A percentile compares a stretch with the other conserved stretches of the same genome.
phyloP scores from a whole-genome alignment of 805 yeast species.

The Tetrapisispora phaffii region DNA sequence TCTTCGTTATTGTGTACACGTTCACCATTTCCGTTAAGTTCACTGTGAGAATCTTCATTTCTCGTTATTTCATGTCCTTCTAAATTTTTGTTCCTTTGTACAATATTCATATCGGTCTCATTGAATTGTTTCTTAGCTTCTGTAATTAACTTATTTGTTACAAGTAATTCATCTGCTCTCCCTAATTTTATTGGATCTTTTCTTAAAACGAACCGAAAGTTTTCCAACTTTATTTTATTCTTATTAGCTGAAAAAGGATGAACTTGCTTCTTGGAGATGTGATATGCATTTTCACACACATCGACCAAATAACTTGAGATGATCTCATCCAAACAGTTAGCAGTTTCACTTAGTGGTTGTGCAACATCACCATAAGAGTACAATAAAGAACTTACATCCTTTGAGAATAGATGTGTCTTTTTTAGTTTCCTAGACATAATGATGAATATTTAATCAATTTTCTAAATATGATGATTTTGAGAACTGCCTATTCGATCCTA shows the following conservation, averaged over 20 bases:
- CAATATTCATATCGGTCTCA: conserved; percentile 36
- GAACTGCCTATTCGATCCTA: too few species aligned
- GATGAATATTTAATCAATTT: too few species aligned
- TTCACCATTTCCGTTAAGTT: background rate
- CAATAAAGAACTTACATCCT: conserved; percentile 46
- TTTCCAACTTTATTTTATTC: conserved; percentile 59
- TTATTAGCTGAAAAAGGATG: conserved; percentile 34
- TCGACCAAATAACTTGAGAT: conserved; percentile 54
- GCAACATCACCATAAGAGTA: conserved; percentile 67
- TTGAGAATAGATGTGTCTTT: conserved; percentile 36
- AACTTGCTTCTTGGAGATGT: conserved; percentile 32
- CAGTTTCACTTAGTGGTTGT: conserved; percentile 58
- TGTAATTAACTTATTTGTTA: conserved; percentile 48
- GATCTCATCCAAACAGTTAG: conserved; percentile 57
- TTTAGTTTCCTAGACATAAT: conserved; percentile 31
- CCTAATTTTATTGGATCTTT: conserved; percentile 59
- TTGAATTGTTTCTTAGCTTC: conserved; percentile 63
- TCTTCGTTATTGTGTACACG: background rate
- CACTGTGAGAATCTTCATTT: background rate
- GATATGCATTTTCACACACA: conserved; percentile 45
- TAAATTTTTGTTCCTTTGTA: background rate
- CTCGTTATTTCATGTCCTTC: background rate
- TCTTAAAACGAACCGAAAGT: conserved; percentile 59
- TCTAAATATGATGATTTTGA: too few species aligned
- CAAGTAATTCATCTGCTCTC: conserved; percentile 54